Conservation (phyloP, 345 rosid genomes). For the Capsella bursapastoris region DNA sequence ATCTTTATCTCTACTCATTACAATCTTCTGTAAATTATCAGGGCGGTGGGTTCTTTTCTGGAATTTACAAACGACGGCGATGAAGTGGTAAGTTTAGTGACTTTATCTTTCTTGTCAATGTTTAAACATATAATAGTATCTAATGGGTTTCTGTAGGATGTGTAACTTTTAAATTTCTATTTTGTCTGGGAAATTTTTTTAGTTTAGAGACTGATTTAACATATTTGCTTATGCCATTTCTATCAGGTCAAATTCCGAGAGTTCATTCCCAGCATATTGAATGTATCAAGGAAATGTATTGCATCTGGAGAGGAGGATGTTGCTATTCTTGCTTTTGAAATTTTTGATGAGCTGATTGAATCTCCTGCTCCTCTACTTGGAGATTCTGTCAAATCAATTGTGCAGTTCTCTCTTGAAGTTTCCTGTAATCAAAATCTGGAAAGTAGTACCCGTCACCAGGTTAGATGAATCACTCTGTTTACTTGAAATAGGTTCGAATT, state of each 20-base stretch:
- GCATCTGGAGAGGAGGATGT: slow-evolving; percentile 96
- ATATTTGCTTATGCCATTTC: slow-evolving; percentile 15
- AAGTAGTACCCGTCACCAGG: slow-evolving; percentile 94
- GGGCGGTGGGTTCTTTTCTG: slow-evolving; percentile 98
- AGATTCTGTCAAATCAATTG: slow-evolving; percentile 91
- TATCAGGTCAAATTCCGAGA: slow-evolving; percentile 92
- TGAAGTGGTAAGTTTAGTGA: slow-evolving; percentile 73
- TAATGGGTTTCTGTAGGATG: background rate
- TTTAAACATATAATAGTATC: background rate
- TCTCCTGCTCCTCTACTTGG: slow-evolving; percentile 99
- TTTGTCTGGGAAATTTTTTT: background rate
- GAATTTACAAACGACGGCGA: slow-evolving; percentile 83
- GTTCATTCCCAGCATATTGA: slow-evolving; percentile 95
- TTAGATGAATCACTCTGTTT: slow-evolving; percentile 39
- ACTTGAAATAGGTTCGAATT: background rate
- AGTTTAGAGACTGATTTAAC: background rate
- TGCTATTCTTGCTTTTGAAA: slow-evolving; percentile 96
- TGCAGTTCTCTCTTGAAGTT: slow-evolving; percentile 97
- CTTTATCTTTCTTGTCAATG: background rate
- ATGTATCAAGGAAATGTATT: slow-evolving; percentile 89
- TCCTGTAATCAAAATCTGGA: slow-evolving; percentile 86
- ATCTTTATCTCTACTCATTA: slow-evolving; percentile 31
- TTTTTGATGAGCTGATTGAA: slow-evolving; percentile 97
- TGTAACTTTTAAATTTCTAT: background rate
- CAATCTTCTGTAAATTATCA: slow-evolving; percentile 44